These are phyloP conservation scores for Chernovozyma sophiae-reginae DNA, from an alignment of 1,139 yeast species.

Conservation along the genomic window DNA sequence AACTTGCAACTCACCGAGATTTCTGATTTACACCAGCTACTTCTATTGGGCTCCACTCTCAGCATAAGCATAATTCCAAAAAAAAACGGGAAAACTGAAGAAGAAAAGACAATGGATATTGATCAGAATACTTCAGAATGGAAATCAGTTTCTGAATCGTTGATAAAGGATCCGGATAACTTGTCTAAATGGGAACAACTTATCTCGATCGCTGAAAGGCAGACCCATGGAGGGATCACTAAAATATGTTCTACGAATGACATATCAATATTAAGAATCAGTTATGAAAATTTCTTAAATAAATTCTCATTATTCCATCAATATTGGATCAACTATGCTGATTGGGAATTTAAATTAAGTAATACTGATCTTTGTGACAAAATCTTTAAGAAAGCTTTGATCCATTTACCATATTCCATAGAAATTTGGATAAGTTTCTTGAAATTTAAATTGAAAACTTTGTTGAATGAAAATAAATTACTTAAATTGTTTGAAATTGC, in stretches of 20 bases:
- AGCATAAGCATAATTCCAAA: too few species aligned
- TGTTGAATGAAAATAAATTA: constrained; percentile 28
- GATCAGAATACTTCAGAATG: constrained; percentile 8
- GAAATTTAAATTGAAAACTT: constrained; percentile 46
- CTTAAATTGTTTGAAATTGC: constrained; percentile 58
- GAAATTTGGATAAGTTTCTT: constrained; percentile 74
- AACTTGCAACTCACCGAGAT: background rate
- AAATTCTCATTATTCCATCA: constrained; percentile 70
- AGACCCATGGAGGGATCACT: constrained; percentile 28
- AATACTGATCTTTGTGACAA: constrained; percentile 28
- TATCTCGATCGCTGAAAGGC: constrained; percentile 30
- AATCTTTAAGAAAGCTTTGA: constrained; percentile 55
- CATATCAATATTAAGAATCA: constrained; percentile 38
- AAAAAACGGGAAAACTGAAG: too few species aligned
- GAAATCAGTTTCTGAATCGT: constrained; percentile 22
- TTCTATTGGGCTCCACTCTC: background rate
- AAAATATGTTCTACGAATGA: constrained; percentile 41
- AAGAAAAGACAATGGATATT: background rate
- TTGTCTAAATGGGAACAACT: constrained; percentile 49
- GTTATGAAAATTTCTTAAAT: constrained; percentile 55
- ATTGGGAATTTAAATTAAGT: constrained; percentile 60
- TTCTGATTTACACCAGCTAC: background rate
- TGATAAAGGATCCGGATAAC: constrained; percentile 42
- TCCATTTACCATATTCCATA: constrained; percentile 50
- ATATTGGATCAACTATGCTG: constrained; percentile 78